Percentiles rank a stretch among this genome's conserved stretches.
Conservation (phyloP, 371 early-diverging fungal species). For the Mortierella sp. region DNA sequence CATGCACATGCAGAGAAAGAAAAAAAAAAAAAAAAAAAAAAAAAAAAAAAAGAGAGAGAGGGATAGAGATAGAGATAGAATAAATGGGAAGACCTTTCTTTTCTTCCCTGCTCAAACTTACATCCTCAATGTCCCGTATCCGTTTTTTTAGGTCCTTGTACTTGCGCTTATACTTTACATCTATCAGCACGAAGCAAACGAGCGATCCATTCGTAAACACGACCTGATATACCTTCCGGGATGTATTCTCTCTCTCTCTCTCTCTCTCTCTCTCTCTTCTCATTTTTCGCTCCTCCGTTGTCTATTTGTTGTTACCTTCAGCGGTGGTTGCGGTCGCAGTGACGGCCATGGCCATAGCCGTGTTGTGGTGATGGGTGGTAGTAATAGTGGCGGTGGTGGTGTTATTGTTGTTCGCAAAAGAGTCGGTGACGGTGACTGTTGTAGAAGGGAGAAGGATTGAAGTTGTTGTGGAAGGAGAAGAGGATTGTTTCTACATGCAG, state of each 20-base stretch:
- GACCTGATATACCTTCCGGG: not conserved
- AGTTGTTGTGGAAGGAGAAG: too few species aligned
- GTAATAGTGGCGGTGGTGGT: not conserved
- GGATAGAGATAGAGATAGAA: not conserved
- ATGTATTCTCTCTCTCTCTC: not conserved
- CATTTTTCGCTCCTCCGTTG: too few species aligned
- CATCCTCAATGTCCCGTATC: constrained; percentile 69
- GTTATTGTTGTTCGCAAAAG: not conserved
- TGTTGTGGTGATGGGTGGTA: not conserved
- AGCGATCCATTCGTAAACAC: not conserved
- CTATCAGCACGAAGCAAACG: constrained; percentile 12
- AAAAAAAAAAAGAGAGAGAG: constrained; percentile 3
- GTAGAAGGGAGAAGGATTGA: too few species aligned
- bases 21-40: not conserved
- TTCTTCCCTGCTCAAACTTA: constrained; percentile 28
- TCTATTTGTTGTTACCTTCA: constrained; percentile 10
- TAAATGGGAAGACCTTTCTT: not conserved
- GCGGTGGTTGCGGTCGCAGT: constrained; percentile 8
- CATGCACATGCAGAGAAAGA: not conserved
- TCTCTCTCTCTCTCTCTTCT: too few species aligned
- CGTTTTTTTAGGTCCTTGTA: constrained; percentile 70
- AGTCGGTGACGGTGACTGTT: not conserved
- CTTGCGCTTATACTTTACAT: constrained; percentile 58
- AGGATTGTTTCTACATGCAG: not conserved
- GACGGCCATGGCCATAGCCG: not conserved